Evolutionary conservation across 768 basidiomycete species (phyloP), one percentile per base, ranked within the genome.

Genomic region (Nidularia sp.): DNA sequence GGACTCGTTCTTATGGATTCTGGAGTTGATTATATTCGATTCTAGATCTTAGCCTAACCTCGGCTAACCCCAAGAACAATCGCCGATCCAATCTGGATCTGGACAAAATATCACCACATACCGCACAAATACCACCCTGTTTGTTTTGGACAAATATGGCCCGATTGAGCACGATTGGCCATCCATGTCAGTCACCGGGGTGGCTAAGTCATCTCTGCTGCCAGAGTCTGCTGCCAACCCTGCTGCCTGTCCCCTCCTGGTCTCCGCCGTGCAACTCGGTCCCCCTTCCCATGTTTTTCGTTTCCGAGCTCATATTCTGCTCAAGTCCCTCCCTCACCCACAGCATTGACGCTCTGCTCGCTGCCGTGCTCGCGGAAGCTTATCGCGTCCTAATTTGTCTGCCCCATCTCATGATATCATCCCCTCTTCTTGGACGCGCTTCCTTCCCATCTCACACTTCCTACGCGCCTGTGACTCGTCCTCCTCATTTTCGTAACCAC

Each of bases 241-340:
- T 29, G 25, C 25, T 29, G 25, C 25, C 25, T 29, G 25, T 29
- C 25, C 25, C 25, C 25, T 29, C 25, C 25, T 29, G 25, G n/a
- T 49, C 49, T 42, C 45, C 42, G 36, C 60, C 57, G 60, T 51
- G 56, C 53, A 65, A 62, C 62, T 62, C 59, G 61, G 61, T 62
- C 36, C 56, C 52, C 18, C 18, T 1, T 29, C 25, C 25, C 25
- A 29, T 29, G 25, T 29, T 29, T 29, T 29, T 29, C 25, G 25
- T 29, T 29, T 29, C 25, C 25, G 25, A 29, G 25, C 25, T 29
- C 25, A 29, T 29, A 29, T 29, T 25, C 47, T 51, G 45, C 41
- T 8, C 18, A 3, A 39, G 29, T 31, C 43, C 1, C 50, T 33
- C 42, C 12, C 10, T 51, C 13, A 3, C 32, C 32, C 39, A 12